Conservation (phyloP, 78 protist species). For the Polysphondylium violaceum region DNA sequence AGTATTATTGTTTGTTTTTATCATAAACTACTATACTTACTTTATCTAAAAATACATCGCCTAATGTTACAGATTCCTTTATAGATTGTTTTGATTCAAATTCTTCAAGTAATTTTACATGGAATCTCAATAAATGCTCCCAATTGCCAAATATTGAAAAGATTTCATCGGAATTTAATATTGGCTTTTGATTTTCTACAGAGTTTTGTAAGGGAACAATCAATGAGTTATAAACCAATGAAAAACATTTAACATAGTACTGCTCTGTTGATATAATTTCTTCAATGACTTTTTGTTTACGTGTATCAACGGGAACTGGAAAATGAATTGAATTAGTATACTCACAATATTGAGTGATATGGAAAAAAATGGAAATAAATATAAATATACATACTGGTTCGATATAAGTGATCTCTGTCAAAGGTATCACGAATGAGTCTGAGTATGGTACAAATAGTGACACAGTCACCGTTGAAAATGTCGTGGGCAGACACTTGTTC, state of each 20-base stretch:
- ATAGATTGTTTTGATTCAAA: slow-evolving; percentile 25
- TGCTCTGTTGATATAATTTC: slow-evolving; percentile 76
- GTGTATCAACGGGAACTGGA: slow-evolving; percentile 52
- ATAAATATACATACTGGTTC: background rate
- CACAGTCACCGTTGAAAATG: slow-evolving; percentile 56
- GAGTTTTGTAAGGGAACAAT: slow-evolving; percentile 40
- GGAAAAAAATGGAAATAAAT: no score
- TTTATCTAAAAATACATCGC: slow-evolving; percentile 72
- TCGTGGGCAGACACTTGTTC: slow-evolving; percentile 37
- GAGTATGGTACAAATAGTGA: slow-evolving; percentile 11
- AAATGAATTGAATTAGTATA: no score
- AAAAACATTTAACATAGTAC: slow-evolving; percentile 45
- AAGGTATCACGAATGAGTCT: slow-evolving; percentile 56
- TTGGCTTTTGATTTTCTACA: background rate
- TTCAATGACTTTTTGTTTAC: slow-evolving; percentile 67
- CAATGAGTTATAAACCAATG: slow-evolving; percentile 22
- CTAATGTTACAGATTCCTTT: slow-evolving; percentile 27
- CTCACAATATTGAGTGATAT: no score
- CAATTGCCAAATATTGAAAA: slow-evolving; percentile 77
- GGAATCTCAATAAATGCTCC: slow-evolving; percentile 53
- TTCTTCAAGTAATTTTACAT: slow-evolving; percentile 19
- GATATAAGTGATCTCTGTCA: slow-evolving; percentile 50
- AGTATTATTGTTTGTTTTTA: background rate
- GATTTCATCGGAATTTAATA: slow-evolving; percentile 29
- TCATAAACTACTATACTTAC: slow-evolving; percentile 1